phyloP scores from a whole-genome alignment of 139 green algal genomes.

The Micromonas pusilla region DNA sequence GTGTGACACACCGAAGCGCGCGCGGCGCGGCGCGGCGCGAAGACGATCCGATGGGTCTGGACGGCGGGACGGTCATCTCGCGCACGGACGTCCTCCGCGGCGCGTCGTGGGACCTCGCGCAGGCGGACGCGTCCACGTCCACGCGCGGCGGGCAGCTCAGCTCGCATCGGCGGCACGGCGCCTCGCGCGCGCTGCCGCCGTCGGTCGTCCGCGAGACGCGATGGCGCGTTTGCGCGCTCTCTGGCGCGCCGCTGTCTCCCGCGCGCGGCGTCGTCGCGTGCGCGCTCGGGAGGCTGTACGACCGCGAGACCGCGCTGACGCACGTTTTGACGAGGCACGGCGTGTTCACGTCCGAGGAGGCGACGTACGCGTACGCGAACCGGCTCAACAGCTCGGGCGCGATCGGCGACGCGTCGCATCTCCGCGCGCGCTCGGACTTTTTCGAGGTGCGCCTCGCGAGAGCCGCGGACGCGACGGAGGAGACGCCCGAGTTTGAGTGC shows the following conservation, averaged over 20 bases:
- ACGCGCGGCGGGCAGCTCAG: background rate
- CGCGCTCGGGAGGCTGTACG: background rate
- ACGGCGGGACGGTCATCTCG: constrained; percentile 40
- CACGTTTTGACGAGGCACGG: background rate
- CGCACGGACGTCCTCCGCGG: constrained; percentile 35
- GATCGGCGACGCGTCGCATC: background rate
- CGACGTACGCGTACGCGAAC: constrained; percentile 9
- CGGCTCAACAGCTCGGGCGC: background rate
- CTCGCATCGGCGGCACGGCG: too few relatives aligned
- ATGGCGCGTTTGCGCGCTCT: constrained; percentile 2
- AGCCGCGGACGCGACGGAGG: background rate
- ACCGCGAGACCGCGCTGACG: background rate
- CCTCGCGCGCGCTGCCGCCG: too few relatives aligned
- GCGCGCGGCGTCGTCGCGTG: background rate
- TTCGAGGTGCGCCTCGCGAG: background rate
- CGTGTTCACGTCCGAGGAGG: background rate
- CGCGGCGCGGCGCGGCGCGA: background rate
- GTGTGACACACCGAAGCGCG: too few relatives aligned
- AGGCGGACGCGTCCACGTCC: background rate
- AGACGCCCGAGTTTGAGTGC: constrained; percentile 4
- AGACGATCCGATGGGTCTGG: constrained; percentile 32
- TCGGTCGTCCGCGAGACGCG: too few relatives aligned
- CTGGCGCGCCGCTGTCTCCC: background rate
- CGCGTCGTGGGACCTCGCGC: constrained; percentile 31
- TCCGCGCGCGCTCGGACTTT: background rate